Conservation (phyloP, 2,329 filamentous ascomycete species). For the Didymella pinodella region DNA sequence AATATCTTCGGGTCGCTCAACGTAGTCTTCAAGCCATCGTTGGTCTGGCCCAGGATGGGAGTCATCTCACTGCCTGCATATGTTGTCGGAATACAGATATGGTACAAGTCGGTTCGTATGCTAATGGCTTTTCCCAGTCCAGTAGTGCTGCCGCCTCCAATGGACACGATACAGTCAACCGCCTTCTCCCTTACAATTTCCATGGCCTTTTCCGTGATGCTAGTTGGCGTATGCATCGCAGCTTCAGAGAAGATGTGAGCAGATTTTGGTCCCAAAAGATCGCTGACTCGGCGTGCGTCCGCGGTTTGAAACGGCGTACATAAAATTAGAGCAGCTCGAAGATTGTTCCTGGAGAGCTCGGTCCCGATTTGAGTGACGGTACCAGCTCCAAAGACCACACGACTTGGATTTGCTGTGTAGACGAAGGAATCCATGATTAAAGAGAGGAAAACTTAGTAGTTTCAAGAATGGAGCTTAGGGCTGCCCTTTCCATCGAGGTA, state of each 20-base stretch:
- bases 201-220: neutral
- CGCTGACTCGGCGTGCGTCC: neutral
- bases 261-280: neutral
- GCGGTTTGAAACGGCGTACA: neutral
- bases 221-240: neutral
- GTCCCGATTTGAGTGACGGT: neutral
- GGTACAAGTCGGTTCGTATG: conserved; percentile 43
- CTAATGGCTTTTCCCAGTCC: conserved; percentile 59
- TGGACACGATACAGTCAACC: conserved; percentile 65
- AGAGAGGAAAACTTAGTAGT: too few species aligned
- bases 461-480: too few species aligned
- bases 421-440: neutral
- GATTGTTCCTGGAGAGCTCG: neutral
- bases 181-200: conserved; percentile 47
- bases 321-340: neutral
- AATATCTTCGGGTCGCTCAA: conserved; percentile 66
- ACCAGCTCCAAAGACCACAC: neutral
- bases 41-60: conserved; percentile 69
- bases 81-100: conserved; percentile 49
- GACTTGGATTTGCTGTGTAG: neutral
- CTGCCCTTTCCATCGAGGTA: too few species aligned
- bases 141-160: conserved; percentile 69
- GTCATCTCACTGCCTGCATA: conserved; percentile 64
- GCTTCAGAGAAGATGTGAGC: neutral
- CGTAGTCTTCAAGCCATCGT: conserved; percentile 66